phyloP scores from a whole-genome alignment of 306 rosid genomes.

The Quercus parvula region DNA sequence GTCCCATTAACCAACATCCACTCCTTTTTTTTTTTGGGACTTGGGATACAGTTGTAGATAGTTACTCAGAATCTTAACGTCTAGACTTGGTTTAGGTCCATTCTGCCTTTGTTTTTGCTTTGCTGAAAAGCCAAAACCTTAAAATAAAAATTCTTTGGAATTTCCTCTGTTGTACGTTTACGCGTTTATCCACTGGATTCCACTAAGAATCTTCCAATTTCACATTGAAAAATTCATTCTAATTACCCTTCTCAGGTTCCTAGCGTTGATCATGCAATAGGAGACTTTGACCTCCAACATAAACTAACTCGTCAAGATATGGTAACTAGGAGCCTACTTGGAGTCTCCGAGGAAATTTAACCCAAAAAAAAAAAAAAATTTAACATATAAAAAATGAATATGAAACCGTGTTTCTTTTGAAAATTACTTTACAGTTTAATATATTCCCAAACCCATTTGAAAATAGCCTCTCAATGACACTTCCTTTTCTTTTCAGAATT shows the following conservation, averaged over 20 bases:
- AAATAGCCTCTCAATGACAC: too few species aligned
- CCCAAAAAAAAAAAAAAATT: too few species aligned
- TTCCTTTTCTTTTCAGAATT: too few species aligned
- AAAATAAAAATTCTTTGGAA: background rate
- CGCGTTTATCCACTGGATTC: background rate
- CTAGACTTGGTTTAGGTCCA: background rate
- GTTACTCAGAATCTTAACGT: background rate
- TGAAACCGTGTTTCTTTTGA: too few species aligned
- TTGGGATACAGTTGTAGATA: slow-evolving; percentile 1
- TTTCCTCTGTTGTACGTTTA: slow-evolving; percentile 9
- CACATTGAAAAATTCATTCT: background rate
- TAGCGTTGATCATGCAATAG: background rate
- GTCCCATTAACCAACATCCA: background rate
- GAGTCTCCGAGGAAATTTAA: too few species aligned
- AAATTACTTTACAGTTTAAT: too few species aligned
- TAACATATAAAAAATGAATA: too few species aligned
- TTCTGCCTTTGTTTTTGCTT: background rate
- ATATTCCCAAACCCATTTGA: too few species aligned
- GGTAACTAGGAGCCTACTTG: too few species aligned
- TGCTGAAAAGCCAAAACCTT: slow-evolving; percentile 8
- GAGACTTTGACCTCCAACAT: too few species aligned
- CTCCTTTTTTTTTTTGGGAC: background rate
- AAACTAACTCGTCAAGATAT: too few species aligned
- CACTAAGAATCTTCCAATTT: background rate
- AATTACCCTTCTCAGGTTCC: slow-evolving; percentile 2